Percentiles rank a stretch among this genome's conserved stretches.
Evolutionary conservation across 2,329 filamentous ascomycete genomes (phyloP).

Genomic region (Rhinocladiella mackenziei): DNA sequence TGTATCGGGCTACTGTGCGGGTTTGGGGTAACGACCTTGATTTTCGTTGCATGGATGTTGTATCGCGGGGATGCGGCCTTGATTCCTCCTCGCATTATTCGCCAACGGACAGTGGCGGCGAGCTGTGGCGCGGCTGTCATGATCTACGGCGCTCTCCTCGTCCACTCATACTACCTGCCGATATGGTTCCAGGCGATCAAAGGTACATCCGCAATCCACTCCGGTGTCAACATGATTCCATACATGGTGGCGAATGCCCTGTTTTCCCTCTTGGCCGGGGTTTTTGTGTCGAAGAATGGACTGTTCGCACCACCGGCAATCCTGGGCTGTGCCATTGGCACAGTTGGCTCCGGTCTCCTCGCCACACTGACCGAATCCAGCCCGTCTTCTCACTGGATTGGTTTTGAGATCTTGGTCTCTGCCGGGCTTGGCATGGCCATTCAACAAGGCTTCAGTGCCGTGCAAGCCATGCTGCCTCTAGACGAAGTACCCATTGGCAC

Average conservation of each 20-base stretch:
- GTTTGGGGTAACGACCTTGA: slow-evolving; percentile 29
- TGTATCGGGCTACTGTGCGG: slow-evolving; percentile 38
- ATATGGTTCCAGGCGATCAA: slow-evolving; percentile 32
- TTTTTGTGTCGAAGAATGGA: slow-evolving; percentile 19
- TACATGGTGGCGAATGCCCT: slow-evolving; percentile 16
- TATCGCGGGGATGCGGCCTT: slow-evolving; percentile 27
- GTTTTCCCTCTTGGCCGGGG: slow-evolving; percentile 22
- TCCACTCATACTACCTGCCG: slow-evolving; percentile 31
- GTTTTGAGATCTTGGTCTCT: slow-evolving; percentile 30
- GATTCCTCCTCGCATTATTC: slow-evolving; percentile 27
- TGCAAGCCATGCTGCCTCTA: slow-evolving; percentile 23
- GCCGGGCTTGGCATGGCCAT: slow-evolving; percentile 29
- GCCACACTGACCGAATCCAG: slow-evolving; percentile 26
- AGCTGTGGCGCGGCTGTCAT: slow-evolving; percentile 21
- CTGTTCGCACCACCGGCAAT: slow-evolving; percentile 29
- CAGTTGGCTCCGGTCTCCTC: slow-evolving; percentile 32
- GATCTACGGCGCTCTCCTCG: slow-evolving; percentile 27
- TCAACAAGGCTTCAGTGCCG: slow-evolving; percentile 25
- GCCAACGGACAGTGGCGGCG: slow-evolving; percentile 22
- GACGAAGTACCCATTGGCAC: slow-evolving; percentile 27
- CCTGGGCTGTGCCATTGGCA: slow-evolving; percentile 22
- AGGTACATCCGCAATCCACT: slow-evolving; percentile 21
- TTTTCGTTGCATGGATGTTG: slow-evolving; percentile 34
- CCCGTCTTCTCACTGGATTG: slow-evolving; percentile 29
- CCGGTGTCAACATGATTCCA: slow-evolving; percentile 30